Base-by-base conservation (phyloP, 2,329 filamentous ascomycete genomes). In the Colletotrichum plurivorum region DNA sequence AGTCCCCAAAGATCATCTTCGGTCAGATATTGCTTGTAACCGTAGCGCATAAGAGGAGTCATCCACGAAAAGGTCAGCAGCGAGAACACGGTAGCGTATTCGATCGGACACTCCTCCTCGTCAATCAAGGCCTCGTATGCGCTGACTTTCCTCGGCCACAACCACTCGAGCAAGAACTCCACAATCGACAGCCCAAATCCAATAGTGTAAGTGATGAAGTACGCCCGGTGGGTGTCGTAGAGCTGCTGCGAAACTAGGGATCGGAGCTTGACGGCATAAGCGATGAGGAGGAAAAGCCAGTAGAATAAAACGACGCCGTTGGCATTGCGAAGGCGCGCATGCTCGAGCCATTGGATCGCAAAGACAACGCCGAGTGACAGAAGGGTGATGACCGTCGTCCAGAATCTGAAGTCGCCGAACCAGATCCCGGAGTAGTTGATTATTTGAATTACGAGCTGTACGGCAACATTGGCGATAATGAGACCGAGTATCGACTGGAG, bases 1-100 rank as follows among this genome's bases (percentile, higher is more conserved):
- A 99, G 84, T 70, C 94, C 95, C 97, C 97, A 99, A 25, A 99
- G 87, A 79, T 99, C 95, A 72, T 98, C 94, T 78, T 98, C 94
- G 1, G 94, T 97, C 71, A 99, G 85, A 78, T 90, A 99, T 68
- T 95, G 90, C 76, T 92, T 93, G 84, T 99, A 98, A 1, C 96
- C 96, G 77, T 92, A 92, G 77, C 91, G 94, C 96, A 99, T 99
- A 88, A 99, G 84, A 0, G 96, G 95, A 0, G 96, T 98, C 95
- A 99, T 98, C 96, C 96, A 99, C 63, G 93, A 92, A 80, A 99
- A 99, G 0, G 95, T 97, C 53, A 99, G 87, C 58, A 93, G 90
- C 4, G 95, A 97, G 82, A 99, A 99, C 60, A 98, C 86, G 69
- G 95, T 94, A 13, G 96, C 95, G 78, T 97, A 97, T 81, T 98